These are phyloP conservation scores for Kwoniella shandongensis DNA, from an alignment of 768 basidiomycete genomes.

Conservation along the genomic window DNA sequence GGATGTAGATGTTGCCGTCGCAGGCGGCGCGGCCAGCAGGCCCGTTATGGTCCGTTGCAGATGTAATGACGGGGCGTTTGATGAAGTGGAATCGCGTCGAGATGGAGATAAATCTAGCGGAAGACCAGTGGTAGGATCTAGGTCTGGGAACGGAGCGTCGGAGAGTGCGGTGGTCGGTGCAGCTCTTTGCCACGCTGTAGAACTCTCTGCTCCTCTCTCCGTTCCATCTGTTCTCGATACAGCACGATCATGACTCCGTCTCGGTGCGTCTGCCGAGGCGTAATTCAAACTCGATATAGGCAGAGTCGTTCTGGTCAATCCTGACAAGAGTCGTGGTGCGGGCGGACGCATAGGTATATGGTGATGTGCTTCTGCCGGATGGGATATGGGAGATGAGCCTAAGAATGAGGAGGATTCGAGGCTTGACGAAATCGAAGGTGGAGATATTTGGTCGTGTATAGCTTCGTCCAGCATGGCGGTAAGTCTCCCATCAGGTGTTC, in stretches of 20 bases:
- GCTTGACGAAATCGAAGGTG: slow-evolving; percentile 20
- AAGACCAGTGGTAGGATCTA: slow-evolving; percentile 43
- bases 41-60: slow-evolving; percentile 46
- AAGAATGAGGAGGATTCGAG: slow-evolving; percentile 15
- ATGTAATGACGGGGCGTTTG: slow-evolving; percentile 34
- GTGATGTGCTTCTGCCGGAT: slow-evolving; percentile 39
- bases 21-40: slow-evolving; percentile 13
- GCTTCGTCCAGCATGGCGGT: slow-evolving; percentile 26
- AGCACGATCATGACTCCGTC: neutral
- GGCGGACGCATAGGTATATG: slow-evolving; percentile 17
- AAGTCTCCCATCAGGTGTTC: slow-evolving; percentile 15
- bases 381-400: slow-evolving; percentile 25
- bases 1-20: neutral
- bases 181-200: slow-evolving; percentile 25
- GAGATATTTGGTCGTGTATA: slow-evolving; percentile 18
- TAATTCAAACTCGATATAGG: slow-evolving; percentile 40
- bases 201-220: slow-evolving; percentile 23
- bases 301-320: slow-evolving; percentile 38
- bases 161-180: slow-evolving; percentile 11
- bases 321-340: slow-evolving; percentile 35
- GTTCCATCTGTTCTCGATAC: neutral
- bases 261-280: slow-evolving; percentile 7
- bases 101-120: slow-evolving; percentile 18
- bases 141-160: slow-evolving; percentile 37
- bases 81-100: slow-evolving; percentile 9